Percentiles rank a stretch among this genome's conserved stretches.
Conservation (phyloP, 441 rosid species). For the Erodium chrysanthum region DNA sequence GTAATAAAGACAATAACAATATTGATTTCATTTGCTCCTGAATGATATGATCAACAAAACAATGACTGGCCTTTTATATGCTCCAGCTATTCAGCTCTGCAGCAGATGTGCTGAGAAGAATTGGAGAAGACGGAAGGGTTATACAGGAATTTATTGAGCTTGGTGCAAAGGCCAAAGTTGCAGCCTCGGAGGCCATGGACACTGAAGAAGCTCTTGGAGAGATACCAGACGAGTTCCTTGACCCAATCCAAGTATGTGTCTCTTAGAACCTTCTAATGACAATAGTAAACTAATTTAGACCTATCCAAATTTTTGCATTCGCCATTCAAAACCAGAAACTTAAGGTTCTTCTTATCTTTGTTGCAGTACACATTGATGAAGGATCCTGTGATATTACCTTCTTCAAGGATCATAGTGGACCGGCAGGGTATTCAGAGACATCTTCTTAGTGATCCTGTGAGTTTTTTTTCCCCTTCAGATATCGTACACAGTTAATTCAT, state of each 20-base stretch:
- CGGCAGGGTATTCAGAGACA: constrained; percentile 89
- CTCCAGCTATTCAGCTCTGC: constrained; percentile 80
- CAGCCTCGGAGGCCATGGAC: constrained; percentile 93
- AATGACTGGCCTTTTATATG: constrained; percentile 14
- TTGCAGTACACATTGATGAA: constrained; percentile 86
- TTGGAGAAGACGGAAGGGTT: constrained; percentile 70
- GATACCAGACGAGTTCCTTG: constrained; percentile 97
- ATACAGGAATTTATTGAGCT: constrained; percentile 67
- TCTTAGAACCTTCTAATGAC: too few relatives aligned
- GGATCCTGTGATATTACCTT: constrained; percentile 96
- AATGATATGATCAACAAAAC: too few relatives aligned
- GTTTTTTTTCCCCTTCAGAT: not conserved
- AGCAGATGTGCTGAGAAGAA: constrained; percentile 66
- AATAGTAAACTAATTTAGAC: too few relatives aligned
- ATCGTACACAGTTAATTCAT: not conserved
- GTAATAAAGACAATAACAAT: constrained; percentile 26
- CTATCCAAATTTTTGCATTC: not conserved
- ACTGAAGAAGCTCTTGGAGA: constrained; percentile 92
- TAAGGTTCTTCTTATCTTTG: constrained; percentile 1
- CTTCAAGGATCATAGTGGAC: constrained; percentile 78
- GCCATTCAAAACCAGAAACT: not conserved
- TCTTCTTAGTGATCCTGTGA: constrained; percentile 89
- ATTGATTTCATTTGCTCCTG: too few relatives aligned
- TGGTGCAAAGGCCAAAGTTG: constrained; percentile 72
- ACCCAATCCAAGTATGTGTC: constrained; percentile 62